A percentile compares a stretch with the other conserved stretches of the same genome.
Conservation (phyloP, 2,329 filamentous ascomycete genomes). For the Balansia obtecta region DNA sequence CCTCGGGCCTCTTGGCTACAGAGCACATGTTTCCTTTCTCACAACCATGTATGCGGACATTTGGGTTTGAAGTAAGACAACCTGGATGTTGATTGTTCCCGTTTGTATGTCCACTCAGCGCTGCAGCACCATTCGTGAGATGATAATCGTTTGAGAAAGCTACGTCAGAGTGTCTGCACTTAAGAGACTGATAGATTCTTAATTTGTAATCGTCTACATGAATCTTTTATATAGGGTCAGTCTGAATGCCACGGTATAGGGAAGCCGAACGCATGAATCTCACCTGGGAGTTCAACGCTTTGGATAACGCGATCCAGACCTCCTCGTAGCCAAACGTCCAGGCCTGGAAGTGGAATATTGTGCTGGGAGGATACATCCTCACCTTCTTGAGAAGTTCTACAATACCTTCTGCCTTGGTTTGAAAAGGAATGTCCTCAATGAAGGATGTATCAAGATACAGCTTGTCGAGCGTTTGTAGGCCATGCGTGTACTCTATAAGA, state of each 20-base stretch:
- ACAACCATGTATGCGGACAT: slow-evolving; percentile 70
- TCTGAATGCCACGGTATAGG: background rate
- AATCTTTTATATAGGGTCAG: slow-evolving; percentile 36
- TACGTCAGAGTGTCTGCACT: slow-evolving; percentile 28
- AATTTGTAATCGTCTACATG: slow-evolving; percentile 78
- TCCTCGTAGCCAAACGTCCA: slow-evolving; percentile 92
- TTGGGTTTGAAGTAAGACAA: slow-evolving; percentile 53
- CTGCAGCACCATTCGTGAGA: slow-evolving; percentile 46
- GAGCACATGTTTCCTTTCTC: slow-evolving; percentile 57
- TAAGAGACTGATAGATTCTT: slow-evolving; percentile 55
- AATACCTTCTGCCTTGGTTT: slow-evolving; percentile 62
- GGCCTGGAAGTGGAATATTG: slow-evolving; percentile 70
- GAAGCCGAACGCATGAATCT: background rate
- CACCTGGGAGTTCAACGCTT: slow-evolving; percentile 53
- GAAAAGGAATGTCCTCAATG: slow-evolving; percentile 31
- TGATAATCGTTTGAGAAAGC: slow-evolving; percentile 28
- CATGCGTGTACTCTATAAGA: slow-evolving; percentile 60
- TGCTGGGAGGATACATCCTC: slow-evolving; percentile 54
- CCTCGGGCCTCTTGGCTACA: slow-evolving; percentile 31
- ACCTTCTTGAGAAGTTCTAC: slow-evolving; percentile 61
- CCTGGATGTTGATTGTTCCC: slow-evolving; percentile 60
- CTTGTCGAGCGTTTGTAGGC: slow-evolving; percentile 57
- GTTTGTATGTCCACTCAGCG: slow-evolving; percentile 59
- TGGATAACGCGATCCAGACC: slow-evolving; percentile 73
- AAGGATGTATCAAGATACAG: slow-evolving; percentile 89